Conservation (phyloP, 768 basidiomycete genomes). For the Hypholoma sublateritium region DNA sequence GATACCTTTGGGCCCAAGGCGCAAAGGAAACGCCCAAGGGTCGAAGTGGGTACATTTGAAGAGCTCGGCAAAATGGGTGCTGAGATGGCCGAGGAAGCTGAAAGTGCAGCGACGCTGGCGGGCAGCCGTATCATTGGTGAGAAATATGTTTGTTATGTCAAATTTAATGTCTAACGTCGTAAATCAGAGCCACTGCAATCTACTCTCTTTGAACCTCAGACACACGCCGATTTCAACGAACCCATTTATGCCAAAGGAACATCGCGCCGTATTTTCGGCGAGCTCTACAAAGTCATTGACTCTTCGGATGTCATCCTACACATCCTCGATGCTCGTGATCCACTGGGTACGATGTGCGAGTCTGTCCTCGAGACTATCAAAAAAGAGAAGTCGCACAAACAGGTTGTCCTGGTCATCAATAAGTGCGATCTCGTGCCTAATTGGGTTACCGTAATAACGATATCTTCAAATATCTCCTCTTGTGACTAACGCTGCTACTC, state of each 20-base stretch:
- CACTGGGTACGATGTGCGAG: slow-evolving; percentile 92
- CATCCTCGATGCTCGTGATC: slow-evolving; percentile 93
- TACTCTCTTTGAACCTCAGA: slow-evolving; percentile 49
- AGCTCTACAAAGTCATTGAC: slow-evolving; percentile 98
- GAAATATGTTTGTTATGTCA: slow-evolving; percentile 1
- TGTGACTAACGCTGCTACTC: not conserved
- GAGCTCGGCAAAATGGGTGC: slow-evolving; percentile 74
- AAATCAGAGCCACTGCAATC: slow-evolving; percentile 47
- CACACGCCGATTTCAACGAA: slow-evolving; percentile 80
- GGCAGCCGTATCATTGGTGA: slow-evolving; percentile 48
- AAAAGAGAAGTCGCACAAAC: slow-evolving; percentile 98
- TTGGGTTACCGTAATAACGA: slow-evolving; percentile 88
- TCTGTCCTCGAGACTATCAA: slow-evolving; percentile 89
- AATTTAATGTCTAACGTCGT: not conserved
- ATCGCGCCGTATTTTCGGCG: slow-evolving; percentile 93
- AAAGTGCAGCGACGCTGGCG: slow-evolving; percentile 35
- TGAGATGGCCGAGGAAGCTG: slow-evolving; percentile 55
- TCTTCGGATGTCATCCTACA: slow-evolving; percentile 97
- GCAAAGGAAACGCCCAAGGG: slow-evolving; percentile 84
- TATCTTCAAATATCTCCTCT: not conserved
- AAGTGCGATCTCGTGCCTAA: slow-evolving; percentile 98
- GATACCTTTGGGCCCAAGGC: slow-evolving; percentile 97
- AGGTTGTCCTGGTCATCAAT: slow-evolving; percentile 94
- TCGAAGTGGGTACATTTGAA: slow-evolving; percentile 90
- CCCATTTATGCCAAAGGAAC: slow-evolving; percentile 96